Percentiles rank a stretch among this genome's conserved stretches.
Conservation (phyloP, 2,329 filamentous ascomycete species). For the Chrysoporthe austroafricana region DNA sequence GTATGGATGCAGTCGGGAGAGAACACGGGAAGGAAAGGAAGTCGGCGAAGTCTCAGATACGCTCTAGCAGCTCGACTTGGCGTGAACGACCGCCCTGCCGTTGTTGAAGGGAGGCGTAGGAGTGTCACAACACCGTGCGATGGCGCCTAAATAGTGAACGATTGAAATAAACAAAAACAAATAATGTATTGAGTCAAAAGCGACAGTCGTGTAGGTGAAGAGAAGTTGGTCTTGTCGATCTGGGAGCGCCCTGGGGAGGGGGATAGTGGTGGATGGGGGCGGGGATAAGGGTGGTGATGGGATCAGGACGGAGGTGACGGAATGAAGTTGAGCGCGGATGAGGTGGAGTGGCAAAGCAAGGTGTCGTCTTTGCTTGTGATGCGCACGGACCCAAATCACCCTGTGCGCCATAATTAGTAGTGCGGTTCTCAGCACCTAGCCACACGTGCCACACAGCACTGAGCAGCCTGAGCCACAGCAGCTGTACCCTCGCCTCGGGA, state of each 20-base stretch:
- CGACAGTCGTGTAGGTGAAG: not conserved
- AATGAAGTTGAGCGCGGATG: slow-evolving; percentile 13
- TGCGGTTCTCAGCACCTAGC: too few species aligned
- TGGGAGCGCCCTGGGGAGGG: not conserved
- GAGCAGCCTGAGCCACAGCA: not conserved
- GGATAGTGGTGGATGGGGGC: not conserved
- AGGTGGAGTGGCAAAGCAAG: not conserved
- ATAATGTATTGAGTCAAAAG: not conserved
- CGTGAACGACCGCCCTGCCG: not conserved
- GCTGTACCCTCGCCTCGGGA: not conserved
- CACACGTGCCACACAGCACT: too few species aligned
- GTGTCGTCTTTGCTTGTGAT: slow-evolving; percentile 2
- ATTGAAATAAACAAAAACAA: not conserved
- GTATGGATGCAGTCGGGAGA: not conserved
- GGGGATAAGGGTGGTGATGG: not conserved
- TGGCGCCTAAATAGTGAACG: not conserved
- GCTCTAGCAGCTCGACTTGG: not conserved
- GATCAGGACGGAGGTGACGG: slow-evolving; percentile 7
- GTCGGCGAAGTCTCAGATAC: not conserved
- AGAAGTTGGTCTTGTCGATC: not conserved
- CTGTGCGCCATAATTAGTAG: not conserved
- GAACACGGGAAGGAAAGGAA: not conserved
- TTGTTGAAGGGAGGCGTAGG: slow-evolving; percentile 18
- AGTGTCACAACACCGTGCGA: slow-evolving; percentile 3
- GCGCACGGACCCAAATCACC: not conserved